Percentiles rank a stretch among this genome's conserved stretches.
phyloP scores from a whole-genome alignment of 208 protist species.

The Leptomonas seymouri region DNA sequence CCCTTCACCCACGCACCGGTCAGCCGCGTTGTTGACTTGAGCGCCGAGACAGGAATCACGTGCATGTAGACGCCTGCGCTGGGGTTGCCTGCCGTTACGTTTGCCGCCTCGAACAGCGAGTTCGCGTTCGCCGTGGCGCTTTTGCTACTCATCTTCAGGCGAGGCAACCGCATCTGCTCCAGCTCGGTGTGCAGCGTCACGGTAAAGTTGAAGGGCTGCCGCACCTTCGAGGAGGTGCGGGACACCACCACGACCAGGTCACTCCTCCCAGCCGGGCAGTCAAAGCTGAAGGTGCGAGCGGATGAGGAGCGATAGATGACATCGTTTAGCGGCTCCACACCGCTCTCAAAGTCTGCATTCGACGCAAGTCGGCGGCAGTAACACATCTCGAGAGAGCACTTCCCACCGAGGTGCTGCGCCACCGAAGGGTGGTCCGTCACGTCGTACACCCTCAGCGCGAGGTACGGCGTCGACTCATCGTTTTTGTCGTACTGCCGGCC shows the following conservation, averaged over 20 bases:
- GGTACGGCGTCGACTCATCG: conserved; percentile 51
- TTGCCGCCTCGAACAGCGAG: conserved; percentile 36
- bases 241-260: conserved; percentile 73
- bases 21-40: conserved; percentile 46
- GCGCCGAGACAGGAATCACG: conserved; percentile 54
- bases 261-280: conserved; percentile 72
- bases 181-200: conserved; percentile 86
- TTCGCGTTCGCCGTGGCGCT: conserved; percentile 27
- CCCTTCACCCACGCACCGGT: conserved; percentile 69
- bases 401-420: conserved; percentile 62
- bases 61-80: conserved; percentile 80
- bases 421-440: conserved; percentile 75
- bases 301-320: conserved; percentile 61
- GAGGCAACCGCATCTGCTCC: conserved; percentile 51
- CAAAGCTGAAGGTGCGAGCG: conserved; percentile 79
- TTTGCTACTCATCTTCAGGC: conserved; percentile 7
- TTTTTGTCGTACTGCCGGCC: conserved; percentile 63
- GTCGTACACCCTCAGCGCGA: conserved; percentile 78
- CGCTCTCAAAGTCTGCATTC: conserved; percentile 53
- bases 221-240: conserved; percentile 43
- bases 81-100: conserved; percentile 29
- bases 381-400: conserved; percentile 71
- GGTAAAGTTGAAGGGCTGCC: conserved; percentile 70
- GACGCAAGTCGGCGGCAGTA: conserved; percentile 72
- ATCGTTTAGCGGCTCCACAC: conserved; percentile 63